phyloP scores from a whole-genome alignment of 176 grass and related monocot genomes.

The Poa pratensis region DNA sequence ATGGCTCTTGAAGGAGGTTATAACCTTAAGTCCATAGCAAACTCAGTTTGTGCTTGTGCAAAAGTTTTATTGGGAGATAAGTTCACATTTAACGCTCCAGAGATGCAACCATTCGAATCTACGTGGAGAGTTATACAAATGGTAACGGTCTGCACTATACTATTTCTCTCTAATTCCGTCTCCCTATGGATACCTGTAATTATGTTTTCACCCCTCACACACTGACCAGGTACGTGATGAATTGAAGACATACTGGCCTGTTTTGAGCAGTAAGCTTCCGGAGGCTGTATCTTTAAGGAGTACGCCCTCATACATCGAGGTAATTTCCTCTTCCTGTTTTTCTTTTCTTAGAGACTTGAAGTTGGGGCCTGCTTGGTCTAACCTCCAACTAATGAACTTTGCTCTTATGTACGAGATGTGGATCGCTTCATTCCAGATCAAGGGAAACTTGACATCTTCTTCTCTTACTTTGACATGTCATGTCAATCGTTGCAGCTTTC shows the following conservation, averaged over 20 bases:
- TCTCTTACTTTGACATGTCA: conserved; percentile 13
- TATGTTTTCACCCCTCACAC: neutral
- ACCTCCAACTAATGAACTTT: conserved; percentile 20
- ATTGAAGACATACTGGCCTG: conserved; percentile 88
- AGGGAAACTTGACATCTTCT: conserved; percentile 19
- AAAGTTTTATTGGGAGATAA: conserved; percentile 83
- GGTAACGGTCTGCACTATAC: conserved; percentile 58
- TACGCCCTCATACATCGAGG: conserved; percentile 50
- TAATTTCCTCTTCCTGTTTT: conserved; percentile 47
- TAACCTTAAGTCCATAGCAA: conserved; percentile 86
- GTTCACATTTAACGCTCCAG: conserved; percentile 43
- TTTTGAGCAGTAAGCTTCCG: conserved; percentile 64
- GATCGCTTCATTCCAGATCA: conserved; percentile 9
- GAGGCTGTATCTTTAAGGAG: conserved; percentile 55
- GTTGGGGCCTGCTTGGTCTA: conserved; percentile 20
- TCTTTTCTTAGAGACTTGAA: conserved; percentile 31
- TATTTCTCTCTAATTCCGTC: conserved; percentile 38
- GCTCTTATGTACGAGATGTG: conserved; percentile 25
- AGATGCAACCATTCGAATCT: conserved; percentile 70
- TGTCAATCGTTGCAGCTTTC: conserved; percentile 35
- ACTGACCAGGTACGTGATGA: conserved; percentile 78
- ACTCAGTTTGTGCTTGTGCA: conserved; percentile 87
- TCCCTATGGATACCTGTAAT: conserved; percentile 33
- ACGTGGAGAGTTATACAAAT: conserved; percentile 80
- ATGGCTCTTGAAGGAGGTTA: conserved; percentile 97